Percentiles rank a stretch among this genome's conserved stretches.
Conservation (phyloP, 176 grass and related monocot species). For the Puya raimondii region DNA sequence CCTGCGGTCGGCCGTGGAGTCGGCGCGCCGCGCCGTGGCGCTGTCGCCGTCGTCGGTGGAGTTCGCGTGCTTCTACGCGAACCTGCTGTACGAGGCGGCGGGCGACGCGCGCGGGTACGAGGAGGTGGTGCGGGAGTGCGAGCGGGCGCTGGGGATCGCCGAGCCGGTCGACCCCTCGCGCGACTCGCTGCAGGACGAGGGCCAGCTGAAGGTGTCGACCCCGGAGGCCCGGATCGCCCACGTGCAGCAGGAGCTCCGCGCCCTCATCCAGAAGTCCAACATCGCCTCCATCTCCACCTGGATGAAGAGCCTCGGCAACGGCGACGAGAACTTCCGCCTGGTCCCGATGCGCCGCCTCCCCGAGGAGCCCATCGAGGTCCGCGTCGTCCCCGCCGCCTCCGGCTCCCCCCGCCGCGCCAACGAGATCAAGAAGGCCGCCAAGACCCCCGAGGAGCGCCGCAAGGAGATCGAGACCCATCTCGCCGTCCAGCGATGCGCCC, state of each 20-base stretch:
- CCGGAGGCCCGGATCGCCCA: conserved; percentile 29
- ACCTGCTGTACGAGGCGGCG: conserved; percentile 48
- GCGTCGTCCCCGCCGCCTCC: conserved; percentile 33
- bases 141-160: conserved; percentile 49
- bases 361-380: conserved; percentile 59
- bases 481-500: conserved; percentile 27
- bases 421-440: conserved; percentile 87
- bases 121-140: conserved; percentile 59
- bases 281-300: conserved; percentile 74
- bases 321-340: conserved; percentile 63
- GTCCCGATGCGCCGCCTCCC: conserved; percentile 48
- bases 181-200: conserved; percentile 47
- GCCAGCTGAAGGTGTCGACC: conserved; percentile 35
- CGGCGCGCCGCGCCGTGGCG: conserved; percentile 41
- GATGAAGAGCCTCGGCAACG: conserved; percentile 66
- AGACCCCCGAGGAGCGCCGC: conserved; percentile 76
- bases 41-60: conserved; percentile 71
- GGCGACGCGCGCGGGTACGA: conserved; percentile 46
- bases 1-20: conserved; percentile 36
- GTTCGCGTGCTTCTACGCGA: conserved; percentile 70
- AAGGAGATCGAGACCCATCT: conserved; percentile 92
- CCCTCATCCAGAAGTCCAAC: conserved; percentile 69
- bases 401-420: conserved; percentile 46
- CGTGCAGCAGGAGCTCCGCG: conserved; percentile 44
- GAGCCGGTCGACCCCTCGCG: conserved; percentile 41